phyloP scores from a whole-genome alignment of 2,329 filamentous ascomycete genomes.

The Penicillium capsulatum region DNA sequence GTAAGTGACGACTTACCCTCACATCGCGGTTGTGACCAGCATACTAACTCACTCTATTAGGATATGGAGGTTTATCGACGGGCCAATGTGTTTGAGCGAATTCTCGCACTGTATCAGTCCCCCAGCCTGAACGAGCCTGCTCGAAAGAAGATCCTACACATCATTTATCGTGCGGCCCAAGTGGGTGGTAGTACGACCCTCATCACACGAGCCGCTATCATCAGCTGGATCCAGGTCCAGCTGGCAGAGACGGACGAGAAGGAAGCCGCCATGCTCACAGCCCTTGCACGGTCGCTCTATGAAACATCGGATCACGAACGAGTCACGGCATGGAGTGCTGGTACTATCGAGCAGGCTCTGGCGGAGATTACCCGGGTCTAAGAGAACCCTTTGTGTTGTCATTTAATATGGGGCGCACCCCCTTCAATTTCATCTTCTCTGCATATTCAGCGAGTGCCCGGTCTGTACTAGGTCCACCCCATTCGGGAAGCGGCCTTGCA shows the following conservation, averaged over 20 bases:
- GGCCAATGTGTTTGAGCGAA: conserved; percentile 67
- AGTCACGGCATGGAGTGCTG: conserved; percentile 62
- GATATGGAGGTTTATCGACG: conserved; percentile 51
- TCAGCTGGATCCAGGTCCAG: conserved; percentile 70
- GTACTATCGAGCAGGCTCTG: conserved; percentile 37
- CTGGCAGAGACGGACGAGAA: conserved; percentile 48
- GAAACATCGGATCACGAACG: conserved; percentile 64
- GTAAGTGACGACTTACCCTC: conserved; percentile 34
- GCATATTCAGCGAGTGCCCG: too few relatives aligned
- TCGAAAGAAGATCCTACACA: conserved; percentile 58
- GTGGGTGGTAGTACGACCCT: conserved; percentile 75
- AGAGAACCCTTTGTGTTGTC: conserved; percentile 7
- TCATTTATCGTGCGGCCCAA: conserved; percentile 62
- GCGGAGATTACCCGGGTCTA: conserved; percentile 14
- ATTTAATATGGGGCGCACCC: not conserved
- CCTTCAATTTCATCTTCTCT: not conserved
- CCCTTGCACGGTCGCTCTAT: conserved; percentile 57
- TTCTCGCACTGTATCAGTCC: conserved; percentile 66
- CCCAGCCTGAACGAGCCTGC: conserved; percentile 58
- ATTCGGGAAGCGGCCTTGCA: too few relatives aligned
- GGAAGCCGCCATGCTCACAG: conserved; percentile 44
- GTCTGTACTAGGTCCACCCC: too few relatives aligned
- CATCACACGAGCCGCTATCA: conserved; percentile 67
- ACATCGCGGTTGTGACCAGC: not conserved
- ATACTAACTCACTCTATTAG: conserved; percentile 22